Base-by-base conservation (phyloP, 495 filamentous ascomycete species). In the Penicillium nucicola region DNA sequence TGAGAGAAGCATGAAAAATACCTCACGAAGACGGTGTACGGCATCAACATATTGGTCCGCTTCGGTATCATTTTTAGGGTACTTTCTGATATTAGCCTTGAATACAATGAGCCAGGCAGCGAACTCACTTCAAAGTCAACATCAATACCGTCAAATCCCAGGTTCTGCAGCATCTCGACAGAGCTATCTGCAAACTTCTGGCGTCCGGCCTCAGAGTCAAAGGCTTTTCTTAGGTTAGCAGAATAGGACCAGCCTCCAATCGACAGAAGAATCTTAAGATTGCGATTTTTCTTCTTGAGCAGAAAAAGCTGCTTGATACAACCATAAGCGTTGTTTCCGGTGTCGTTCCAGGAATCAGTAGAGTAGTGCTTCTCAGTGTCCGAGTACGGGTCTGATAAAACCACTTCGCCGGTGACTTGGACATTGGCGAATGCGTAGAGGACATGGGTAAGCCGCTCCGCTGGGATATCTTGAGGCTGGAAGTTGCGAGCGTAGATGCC, bases 251-350 rank as follows among this genome's bases (percentile, higher is more conserved):
- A 95, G 20, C 90, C 90, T 42, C 90, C 90, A 28, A 75, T 65
- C 12, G 66, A 68, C 3, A 75, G 52, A 15, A 95, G 77, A 5
- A 91, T 77, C 66, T 95, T 95, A 34, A 96, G 72, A 50, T 89
- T 81, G 41, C 89, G 84, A 68, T 95, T 87, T 42, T 75, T 70
- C 53, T 84, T 82, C 75, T 95, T 95, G 33, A 89, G 81, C 4
- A 95, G 73, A 68, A 84, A 87, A 10, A 96, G 78, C 70, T 95
- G 89, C 75, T 95, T 96, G 22, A 92, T 61, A 67, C 86, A 92
- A 37, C 90, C 90, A 72, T 95, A 95, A 45, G 93, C 77, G 67
- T 95, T 93, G 41, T 77, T 86, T 17, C 86, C 80, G n/a, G 50
- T 41, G 38, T 87, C 83, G 55, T 77, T 81, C 82, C 80, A 84